Base-by-base conservation (phyloP, 371 early-diverging fungal genomes). In the Dichotomocladium elegans region DNA sequence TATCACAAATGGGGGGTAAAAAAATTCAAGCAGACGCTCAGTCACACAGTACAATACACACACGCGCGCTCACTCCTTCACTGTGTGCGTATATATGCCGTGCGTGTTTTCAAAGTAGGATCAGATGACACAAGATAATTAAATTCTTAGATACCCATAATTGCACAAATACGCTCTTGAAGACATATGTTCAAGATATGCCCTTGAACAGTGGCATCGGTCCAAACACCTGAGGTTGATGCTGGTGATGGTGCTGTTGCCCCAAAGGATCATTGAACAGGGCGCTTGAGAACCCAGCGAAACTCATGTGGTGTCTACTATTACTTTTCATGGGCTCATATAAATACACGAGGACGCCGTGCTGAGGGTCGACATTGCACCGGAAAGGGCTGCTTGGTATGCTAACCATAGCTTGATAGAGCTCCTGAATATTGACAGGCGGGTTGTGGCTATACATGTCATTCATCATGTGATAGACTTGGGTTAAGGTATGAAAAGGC, bases 381-480 rank as follows among this genome's bases (percentile, higher is more conserved):
- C 50, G 61, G 50, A 65, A 65, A 19, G 49, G 49, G 7, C 45
- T 54, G 3, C 25, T 27, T 17, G 53, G 51, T 7, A 46, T 45
- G 37, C 30, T 31, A 21, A 56, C 28, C 29, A 41, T 40, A 8
- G 55, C 55, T 26, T 61, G 58, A 37, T 58, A 61, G n/a, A 65
- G 37, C 34, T 65, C 66, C 35, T 56, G 57, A 22, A 48, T 51
- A 47, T 57, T 60, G n/a, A 61, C 44, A 3, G 49, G 35, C 26
- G 43, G 35, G 47, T 66, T 63, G n/a, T n/a, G n/a, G 21, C 49
- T 44, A 51, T 55, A 62, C 19, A 66, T 28, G 17, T 66, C 67
- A 15, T 29, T 55, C 51, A 62, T 56, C 60, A 61, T 66, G 3
- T 57, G 67, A 44, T 59, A 60, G 19, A 66, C 37, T 44, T 66